Conservation (phyloP, 2,329 filamentous ascomycete genomes). For the Rosellinia necatrix region DNA sequence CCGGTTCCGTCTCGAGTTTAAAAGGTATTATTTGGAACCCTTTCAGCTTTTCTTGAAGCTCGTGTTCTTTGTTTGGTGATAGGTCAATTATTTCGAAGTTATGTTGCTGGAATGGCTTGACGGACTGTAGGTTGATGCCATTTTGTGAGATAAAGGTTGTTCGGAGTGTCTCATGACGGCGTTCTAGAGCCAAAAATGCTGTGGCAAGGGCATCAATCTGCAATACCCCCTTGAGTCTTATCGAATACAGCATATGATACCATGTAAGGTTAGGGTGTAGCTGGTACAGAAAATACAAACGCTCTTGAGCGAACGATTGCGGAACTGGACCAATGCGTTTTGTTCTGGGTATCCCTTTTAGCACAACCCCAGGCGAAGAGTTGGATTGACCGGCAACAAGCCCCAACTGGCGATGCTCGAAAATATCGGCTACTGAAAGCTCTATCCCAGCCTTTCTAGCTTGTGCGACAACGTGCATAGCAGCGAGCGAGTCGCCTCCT, state of each 20-base stretch:
- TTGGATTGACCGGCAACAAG: not conserved
- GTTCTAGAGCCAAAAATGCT: conserved; percentile 14
- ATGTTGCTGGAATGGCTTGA: not conserved
- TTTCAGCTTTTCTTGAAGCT: conserved; percentile 1
- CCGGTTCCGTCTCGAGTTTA: conserved; percentile 12
- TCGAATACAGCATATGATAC: conserved; percentile 9
- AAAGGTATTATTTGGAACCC: conserved; percentile 15
- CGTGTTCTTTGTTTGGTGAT: conserved; percentile 3
- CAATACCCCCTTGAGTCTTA: conserved; percentile 9
- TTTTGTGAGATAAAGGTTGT: conserved; percentile 14
- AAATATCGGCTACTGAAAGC: conserved; percentile 15
- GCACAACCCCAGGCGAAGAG: no score
- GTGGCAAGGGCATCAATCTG: conserved; percentile 7
- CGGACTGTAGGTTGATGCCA: conserved; percentile 10
- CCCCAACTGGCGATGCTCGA: conserved; percentile 5
- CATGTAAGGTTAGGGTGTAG: not conserved
- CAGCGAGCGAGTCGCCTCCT: conserved; percentile 11
- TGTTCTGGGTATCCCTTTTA: conserved; percentile 6
- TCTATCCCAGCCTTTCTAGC: conserved; percentile 11
- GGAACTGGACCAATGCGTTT: conserved; percentile 8
- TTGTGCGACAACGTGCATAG: conserved; percentile 16
- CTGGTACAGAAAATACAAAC: conserved; percentile 19
- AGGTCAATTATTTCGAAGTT: conserved; percentile 5
- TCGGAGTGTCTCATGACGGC: conserved; percentile 14
- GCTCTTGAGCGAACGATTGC: conserved; percentile 16